Evolutionary conservation across 2,329 filamentous ascomycete genomes (phyloP), one percentile per base, ranked within the genome.

Genomic region (Diaporthe caulivora): DNA sequence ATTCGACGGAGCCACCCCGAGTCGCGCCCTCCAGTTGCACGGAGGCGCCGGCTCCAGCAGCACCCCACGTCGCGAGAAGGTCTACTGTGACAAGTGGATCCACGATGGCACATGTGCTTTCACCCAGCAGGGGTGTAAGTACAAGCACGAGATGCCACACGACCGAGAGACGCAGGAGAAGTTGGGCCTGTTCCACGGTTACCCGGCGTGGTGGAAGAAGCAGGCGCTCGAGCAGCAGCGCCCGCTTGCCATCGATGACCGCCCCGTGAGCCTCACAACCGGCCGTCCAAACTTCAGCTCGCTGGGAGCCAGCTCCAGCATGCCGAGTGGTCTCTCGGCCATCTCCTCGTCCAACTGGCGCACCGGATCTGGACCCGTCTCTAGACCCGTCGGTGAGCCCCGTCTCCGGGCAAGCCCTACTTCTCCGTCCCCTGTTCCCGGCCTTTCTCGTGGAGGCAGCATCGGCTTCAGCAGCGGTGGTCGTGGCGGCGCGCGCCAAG

Each of bases 81-180:
- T 93, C 31, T 97, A 93, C 82, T 98, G 95, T 83, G 94, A 95
- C 73, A 94, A 96, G 82, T 98, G 95, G 95, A 92, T 98, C 71
- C 92, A 94, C 78, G 92, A 93, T 73, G 95, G 95, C 26, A 91
- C 94, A 55, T 98, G 95, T 81, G 93, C 93, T 75, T 98, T 94
- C 81, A 92, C 89, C 4, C 94, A 97, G 81, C 92, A 95, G 79
- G 95, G 95, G 0, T 98, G 95, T 84, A 91, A 92, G 76, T 98
- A 92, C 86, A 96, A 95, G 84, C 95, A 98, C 81, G 94, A 97
- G 81, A 97, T 98, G 93, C 95, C 95, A 0, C 82, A 85, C 34
- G 91, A 95, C 76, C 86, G 86, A 67, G 84, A 86, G 0, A 93
- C 91, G 1, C 90, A 97, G 77, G 84, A 89, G 55, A 86, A 88